phyloP scores from a whole-genome alignment of 139 green algal genomes.

The Volvox reticuliferus region DNA sequence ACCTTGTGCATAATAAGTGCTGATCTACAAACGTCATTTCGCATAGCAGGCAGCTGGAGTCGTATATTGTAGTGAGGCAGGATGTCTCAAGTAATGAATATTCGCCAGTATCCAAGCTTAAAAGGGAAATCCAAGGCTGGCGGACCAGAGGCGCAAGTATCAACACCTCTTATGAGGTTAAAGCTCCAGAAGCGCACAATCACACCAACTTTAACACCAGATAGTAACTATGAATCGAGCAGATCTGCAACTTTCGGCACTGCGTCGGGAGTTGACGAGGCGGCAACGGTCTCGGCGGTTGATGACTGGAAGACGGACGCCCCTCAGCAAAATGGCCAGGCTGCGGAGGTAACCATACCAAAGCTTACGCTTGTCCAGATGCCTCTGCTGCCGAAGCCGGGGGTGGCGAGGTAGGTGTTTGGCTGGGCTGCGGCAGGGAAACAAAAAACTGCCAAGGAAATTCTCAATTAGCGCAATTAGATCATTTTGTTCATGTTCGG shows the following conservation, averaged over 20 bases:
- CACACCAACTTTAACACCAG: neutral
- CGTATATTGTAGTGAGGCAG: too few relatives aligned
- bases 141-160: neutral
- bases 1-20: too few relatives aligned
- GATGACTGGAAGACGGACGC: neutral
- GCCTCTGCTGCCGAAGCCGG: slow-evolving; percentile 26
- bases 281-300: neutral
- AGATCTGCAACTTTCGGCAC: neutral
- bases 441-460: too few relatives aligned
- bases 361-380: slow-evolving; percentile 8
- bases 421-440: too few relatives aligned
- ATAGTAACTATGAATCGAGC: neutral
- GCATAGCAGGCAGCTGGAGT: too few relatives aligned
- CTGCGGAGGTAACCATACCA: neutral
- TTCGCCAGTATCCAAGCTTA: neutral
- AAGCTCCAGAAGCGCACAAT: neutral
- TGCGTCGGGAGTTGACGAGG: neutral
- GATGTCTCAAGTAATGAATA: neutral
- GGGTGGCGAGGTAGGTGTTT: neutral
- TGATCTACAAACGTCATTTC: too few relatives aligned
- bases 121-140: neutral
- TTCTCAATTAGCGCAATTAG: too few relatives aligned
- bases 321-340: neutral
- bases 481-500: too few relatives aligned
- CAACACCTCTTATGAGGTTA: neutral